Conservation (phyloP, 148 eudicot genomes). For the Amaranthus palmeri region DNA sequence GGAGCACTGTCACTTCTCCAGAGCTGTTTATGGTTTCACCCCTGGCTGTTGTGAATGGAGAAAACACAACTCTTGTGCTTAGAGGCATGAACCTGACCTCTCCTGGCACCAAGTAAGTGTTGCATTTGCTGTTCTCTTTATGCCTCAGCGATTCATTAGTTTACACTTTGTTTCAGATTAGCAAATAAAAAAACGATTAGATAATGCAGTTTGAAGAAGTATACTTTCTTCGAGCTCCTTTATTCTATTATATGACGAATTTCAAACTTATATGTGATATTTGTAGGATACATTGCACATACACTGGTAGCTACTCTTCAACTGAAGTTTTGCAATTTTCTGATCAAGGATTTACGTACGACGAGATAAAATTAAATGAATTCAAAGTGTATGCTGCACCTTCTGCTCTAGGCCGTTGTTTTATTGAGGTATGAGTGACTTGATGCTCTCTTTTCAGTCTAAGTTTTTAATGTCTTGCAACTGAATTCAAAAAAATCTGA, state of each 20-base stretch:
- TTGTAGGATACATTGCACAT: slow-evolving; percentile 29
- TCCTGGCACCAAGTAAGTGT: slow-evolving; percentile 30
- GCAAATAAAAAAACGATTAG: not conserved
- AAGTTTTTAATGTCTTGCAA: not conserved
- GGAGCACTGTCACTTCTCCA: slow-evolving; percentile 38
- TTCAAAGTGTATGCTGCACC: slow-evolving; percentile 39
- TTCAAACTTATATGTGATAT: not conserved
- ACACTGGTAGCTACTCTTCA: slow-evolving; percentile 28
- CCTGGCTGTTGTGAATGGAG: slow-evolving; percentile 72
- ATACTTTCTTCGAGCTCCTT: not conserved
- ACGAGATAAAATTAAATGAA: slow-evolving; percentile 39
- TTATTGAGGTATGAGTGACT: slow-evolving; percentile 63
- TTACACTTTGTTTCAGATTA: not conserved
- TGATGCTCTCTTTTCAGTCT: not conserved
- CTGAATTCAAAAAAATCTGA: not conserved
- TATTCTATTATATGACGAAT: not conserved
- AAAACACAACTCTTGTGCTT: slow-evolving; percentile 48
- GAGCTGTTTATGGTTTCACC: slow-evolving; percentile 67
- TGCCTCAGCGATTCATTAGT: too few species aligned
- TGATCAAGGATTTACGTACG: slow-evolving; percentile 31
- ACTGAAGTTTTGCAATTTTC: slow-evolving; percentile 22
- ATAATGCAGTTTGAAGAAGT: not conserved
- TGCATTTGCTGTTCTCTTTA: not conserved
- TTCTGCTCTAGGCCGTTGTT: slow-evolving; percentile 56
- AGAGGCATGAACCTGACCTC: slow-evolving; percentile 52